Evolutionary conservation across 169 alveolate species (phyloP).

Genomic region (Besnoitia besnoiti): DNA sequence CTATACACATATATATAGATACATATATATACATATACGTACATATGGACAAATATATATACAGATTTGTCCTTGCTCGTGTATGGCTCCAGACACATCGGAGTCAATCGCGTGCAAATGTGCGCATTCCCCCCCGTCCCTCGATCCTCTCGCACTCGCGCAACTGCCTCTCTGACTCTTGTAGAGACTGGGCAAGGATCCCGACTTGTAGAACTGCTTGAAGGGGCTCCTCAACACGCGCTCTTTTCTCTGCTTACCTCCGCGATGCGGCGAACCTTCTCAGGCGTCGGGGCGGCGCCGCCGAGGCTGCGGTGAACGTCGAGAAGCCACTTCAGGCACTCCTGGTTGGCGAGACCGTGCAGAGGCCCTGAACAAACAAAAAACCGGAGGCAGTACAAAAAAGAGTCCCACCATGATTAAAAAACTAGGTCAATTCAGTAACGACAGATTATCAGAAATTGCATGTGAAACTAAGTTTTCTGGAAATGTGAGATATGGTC

Average conservation of each 20-base stretch:
- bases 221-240: background rate
- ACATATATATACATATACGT: background rate
- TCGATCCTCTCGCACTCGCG: too few relatives aligned
- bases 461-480: too few relatives aligned
- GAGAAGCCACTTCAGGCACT: constrained; percentile 91
- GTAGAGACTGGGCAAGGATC: too few relatives aligned
- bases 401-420: too few relatives aligned
- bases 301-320: constrained; percentile 84
- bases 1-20: background rate
- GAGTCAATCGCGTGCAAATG: too few relatives aligned
- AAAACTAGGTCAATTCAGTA: too few relatives aligned
- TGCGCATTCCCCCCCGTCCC: too few relatives aligned
- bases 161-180: too few relatives aligned
- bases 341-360: constrained; percentile 96
- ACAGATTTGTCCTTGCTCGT: background rate
- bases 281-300: constrained; percentile 78
- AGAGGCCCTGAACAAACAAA: constrained; percentile 87
- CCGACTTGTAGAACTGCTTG: too few relatives aligned
- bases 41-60: background rate
- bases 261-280: constrained; percentile 77
- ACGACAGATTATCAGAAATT: too few relatives aligned
- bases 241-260: constrained; percentile 24
- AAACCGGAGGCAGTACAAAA: background rate
- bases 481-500: too few relatives aligned
- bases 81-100: background rate